Evolutionary conservation across 129 eudicot species (phyloP).

Genomic region (Saposhnikovia divaricata): DNA sequence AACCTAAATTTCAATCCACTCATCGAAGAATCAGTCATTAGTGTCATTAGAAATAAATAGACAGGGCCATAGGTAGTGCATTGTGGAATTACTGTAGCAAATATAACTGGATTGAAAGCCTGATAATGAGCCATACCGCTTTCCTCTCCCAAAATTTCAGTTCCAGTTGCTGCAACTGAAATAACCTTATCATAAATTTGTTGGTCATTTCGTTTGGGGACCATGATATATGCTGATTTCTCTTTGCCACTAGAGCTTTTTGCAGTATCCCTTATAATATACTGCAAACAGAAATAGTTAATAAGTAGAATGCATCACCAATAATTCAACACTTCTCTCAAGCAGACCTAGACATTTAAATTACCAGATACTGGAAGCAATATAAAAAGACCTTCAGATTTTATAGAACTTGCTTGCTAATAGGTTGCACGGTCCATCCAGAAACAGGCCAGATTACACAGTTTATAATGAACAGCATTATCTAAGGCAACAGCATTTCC

Average conservation of each 20-base stretch:
- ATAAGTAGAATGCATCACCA: background rate
- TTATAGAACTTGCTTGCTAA: background rate
- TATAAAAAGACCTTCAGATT: background rate
- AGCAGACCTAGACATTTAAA: background rate
- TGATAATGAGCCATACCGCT: constrained; percentile 37
- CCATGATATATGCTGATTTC: constrained; percentile 53
- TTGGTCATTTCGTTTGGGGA: constrained; percentile 43
- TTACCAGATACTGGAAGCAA: background rate
- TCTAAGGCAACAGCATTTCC: background rate
- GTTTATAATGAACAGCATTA: background rate
- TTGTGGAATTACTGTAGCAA: background rate
- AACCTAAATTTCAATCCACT: background rate
- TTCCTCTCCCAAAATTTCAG: constrained; percentile 38
- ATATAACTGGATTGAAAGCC: background rate
- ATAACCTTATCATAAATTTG: constrained; percentile 32
- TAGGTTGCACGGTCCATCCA: background rate
- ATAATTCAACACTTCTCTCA: background rate
- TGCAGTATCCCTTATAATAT: constrained; percentile 54
- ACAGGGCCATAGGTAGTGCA: background rate
- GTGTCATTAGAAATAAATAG: background rate
- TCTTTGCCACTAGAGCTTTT: constrained; percentile 60
- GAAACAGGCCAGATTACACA: background rate
- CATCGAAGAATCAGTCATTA: background rate
- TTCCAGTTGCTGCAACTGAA: constrained; percentile 23
- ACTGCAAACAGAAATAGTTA: constrained; percentile 32